phyloP scores from a whole-genome alignment of 2,329 filamentous ascomycete species.

The Aaosphaeria pasadenensis region DNA sequence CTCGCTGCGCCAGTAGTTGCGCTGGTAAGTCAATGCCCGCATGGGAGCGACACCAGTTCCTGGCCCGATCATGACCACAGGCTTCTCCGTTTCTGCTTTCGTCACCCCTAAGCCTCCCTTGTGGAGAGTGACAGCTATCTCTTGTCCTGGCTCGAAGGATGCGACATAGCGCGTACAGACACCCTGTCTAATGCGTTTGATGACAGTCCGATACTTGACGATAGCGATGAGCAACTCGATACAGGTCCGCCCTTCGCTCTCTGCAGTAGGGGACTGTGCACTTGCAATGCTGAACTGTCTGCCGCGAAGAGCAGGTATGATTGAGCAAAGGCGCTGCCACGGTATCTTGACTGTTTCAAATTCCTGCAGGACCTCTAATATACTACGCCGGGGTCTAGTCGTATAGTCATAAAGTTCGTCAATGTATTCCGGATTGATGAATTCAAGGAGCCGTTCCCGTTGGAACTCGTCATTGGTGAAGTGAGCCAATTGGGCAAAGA shows the following conservation, averaged over 20 bases:
- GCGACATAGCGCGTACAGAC: conserved; percentile 87
- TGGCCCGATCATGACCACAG: conserved; percentile 75
- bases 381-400: conserved; percentile 81
- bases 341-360: conserved; percentile 83
- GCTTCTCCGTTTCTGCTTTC: conserved; percentile 45
- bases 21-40: conserved; percentile 75
- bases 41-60: conserved; percentile 87
- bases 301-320: conserved; percentile 81
- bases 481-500: conserved; percentile 75
- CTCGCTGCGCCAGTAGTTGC: conserved; percentile 43
- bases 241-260: conserved; percentile 34
- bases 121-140: conserved; percentile 58
- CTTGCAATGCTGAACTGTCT: conserved; percentile 92
- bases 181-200: conserved; percentile 78
- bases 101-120: conserved; percentile 47
- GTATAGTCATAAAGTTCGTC: conserved; percentile 98
- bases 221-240: conserved; percentile 80
- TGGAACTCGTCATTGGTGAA: conserved; percentile 72
- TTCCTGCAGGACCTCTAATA: conserved; percentile 88
- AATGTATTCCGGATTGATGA: conserved; percentile 72
- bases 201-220: conserved; percentile 86
- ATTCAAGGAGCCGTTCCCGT: conserved; percentile 77
- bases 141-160: conserved; percentile 56
- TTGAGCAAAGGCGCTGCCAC: conserved; percentile 65
- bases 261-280: conserved; percentile 47